A percentile compares a stretch with the other conserved stretches of the same genome.
Conservation (phyloP, 2,329 filamentous ascomycete species). For the Fragosphaeria purpurea region DNA sequence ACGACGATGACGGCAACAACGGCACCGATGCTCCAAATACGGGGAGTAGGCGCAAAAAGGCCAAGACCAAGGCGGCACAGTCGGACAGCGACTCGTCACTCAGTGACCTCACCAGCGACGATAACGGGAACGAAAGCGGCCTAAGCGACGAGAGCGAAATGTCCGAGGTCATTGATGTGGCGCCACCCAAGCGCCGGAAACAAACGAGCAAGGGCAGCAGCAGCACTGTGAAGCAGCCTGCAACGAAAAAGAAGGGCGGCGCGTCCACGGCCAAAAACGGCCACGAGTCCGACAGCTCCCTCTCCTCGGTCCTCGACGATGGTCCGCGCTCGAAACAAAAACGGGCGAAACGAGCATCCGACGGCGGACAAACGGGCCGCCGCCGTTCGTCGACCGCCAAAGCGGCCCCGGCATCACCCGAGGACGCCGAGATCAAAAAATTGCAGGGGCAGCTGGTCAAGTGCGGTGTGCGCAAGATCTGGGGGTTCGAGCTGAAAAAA, state of each 20-base stretch:
- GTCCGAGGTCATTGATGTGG: slow-evolving; percentile 69
- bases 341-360: slow-evolving; percentile 27
- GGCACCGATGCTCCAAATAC: not conserved
- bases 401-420: slow-evolving; percentile 36
- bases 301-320: slow-evolving; percentile 73
- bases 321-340: slow-evolving; percentile 27
- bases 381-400: slow-evolving; percentile 9
- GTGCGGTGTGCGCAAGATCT: slow-evolving; percentile 87
- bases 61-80: not conserved
- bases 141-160: slow-evolving; percentile 45
- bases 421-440: slow-evolving; percentile 75
- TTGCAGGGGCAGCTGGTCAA: slow-evolving; percentile 79
- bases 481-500: slow-evolving; percentile 72
- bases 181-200: slow-evolving; percentile 21
- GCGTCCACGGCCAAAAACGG: not conserved
- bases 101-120: not conserved
- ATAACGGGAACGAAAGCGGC: not conserved
- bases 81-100: not conserved
- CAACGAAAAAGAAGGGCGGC: not conserved
- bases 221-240: not conserved
- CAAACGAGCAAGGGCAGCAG: not conserved
- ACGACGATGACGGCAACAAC: slow-evolving; percentile 7
- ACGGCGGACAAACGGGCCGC: slow-evolving; percentile 31
- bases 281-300: slow-evolving; percentile 42
- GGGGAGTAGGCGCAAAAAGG: slow-evolving; percentile 2